Conservation (phyloP, 495 filamentous ascomycete species). For the Glonium stellatum region DNA sequence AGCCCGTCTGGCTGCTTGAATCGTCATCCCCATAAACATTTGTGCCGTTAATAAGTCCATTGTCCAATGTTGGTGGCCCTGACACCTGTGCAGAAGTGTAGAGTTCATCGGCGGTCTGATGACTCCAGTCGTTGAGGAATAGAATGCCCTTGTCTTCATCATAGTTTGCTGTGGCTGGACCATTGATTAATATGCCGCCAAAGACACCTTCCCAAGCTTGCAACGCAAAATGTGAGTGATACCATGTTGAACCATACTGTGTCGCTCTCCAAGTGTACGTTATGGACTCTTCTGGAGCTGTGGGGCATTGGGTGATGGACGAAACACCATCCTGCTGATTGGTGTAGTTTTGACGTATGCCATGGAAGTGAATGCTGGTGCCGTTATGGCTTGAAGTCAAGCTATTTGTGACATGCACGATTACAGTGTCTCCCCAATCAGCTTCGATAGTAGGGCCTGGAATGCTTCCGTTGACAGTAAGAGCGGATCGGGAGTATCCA, state of each 20-base stretch:
- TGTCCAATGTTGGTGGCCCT: conserved; percentile 37
- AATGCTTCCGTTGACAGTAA: conserved; percentile 32
- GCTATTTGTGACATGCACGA: conserved; percentile 31
- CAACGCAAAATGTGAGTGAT: conserved; percentile 34
- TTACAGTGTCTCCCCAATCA: conserved; percentile 37
- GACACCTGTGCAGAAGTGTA: conserved; percentile 30
- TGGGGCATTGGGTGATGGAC: conserved; percentile 42
- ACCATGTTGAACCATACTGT: conserved; percentile 36
- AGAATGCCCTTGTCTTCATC: conserved; percentile 31
- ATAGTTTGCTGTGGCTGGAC: conserved; percentile 28
- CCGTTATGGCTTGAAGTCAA: conserved; percentile 32
- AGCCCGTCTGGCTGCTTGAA: conserved; percentile 34
- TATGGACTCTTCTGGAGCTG: conserved; percentile 34
- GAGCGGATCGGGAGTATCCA: conserved; percentile 28
- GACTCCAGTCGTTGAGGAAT: conserved; percentile 34
- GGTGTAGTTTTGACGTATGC: conserved; percentile 44
- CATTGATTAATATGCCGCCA: conserved; percentile 36
- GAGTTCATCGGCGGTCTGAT: conserved; percentile 30
- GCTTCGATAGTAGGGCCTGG: conserved; percentile 35
- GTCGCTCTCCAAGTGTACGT: conserved; percentile 30
- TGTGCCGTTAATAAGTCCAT: conserved; percentile 48
- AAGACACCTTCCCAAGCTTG: conserved; percentile 36
- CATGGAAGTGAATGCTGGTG: conserved; percentile 47
- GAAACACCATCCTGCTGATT: conserved; percentile 43
- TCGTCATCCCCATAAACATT: conserved; percentile 40